Evolutionary conservation across 805 yeast species (phyloP).

Genomic region (Kodamaea restingae): DNA sequence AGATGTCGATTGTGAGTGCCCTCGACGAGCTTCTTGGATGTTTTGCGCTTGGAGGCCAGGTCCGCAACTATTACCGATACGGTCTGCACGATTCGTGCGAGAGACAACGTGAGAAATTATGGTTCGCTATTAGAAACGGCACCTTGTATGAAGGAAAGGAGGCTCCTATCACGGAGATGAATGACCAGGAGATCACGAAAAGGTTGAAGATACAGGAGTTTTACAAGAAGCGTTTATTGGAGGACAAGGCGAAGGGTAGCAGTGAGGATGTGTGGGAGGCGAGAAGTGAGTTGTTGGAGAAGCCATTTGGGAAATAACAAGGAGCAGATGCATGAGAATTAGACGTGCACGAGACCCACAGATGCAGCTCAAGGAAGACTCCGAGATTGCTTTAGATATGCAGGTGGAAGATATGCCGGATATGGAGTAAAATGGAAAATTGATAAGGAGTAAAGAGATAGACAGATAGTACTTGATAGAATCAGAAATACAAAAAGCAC

Average conservation of each 20-base stretch:
- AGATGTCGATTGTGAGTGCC: conserved; percentile 54
- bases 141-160: conserved; percentile 19
- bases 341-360: not conserved
- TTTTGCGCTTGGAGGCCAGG: conserved; percentile 87
- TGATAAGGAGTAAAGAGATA: too few relatives aligned
- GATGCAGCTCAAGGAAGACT: too few relatives aligned
- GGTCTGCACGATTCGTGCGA: conserved; percentile 75
- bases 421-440: too few relatives aligned
- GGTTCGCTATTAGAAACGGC: conserved; percentile 70
- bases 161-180: conserved; percentile 33
- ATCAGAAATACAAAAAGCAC: too few relatives aligned
- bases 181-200: conserved; percentile 45
- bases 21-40: conserved; percentile 84
- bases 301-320: conserved; percentile 7
- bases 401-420: too few relatives aligned
- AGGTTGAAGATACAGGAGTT: conserved; percentile 58
- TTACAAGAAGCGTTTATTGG: conserved; percentile 59
- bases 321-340: not conserved
- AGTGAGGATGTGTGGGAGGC: conserved; percentile 83
- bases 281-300: conserved; percentile 24
- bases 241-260: conserved; percentile 62
- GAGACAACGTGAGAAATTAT: conserved; percentile 65
- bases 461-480: too few relatives aligned
- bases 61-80: conserved; percentile 76
- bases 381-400: too few relatives aligned